These are phyloP conservation scores for Schizochytrium sp. DNA, from an alignment of 108 stramenopile species.

Conservation along the genomic window DNA sequence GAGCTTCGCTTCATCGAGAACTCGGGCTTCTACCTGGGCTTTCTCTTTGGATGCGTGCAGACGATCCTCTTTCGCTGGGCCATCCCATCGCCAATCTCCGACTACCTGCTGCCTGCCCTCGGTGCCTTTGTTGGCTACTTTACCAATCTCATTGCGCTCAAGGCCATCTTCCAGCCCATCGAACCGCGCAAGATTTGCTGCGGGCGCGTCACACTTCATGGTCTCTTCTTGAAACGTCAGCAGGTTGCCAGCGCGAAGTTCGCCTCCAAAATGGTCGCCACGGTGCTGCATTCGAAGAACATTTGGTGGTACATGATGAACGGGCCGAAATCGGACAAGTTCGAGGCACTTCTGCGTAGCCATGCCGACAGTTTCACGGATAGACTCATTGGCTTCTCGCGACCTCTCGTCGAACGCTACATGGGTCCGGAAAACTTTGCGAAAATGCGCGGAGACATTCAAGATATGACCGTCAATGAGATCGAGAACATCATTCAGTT, in stretches of 20 bases:
- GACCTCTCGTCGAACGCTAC: background rate
- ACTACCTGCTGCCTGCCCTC: slow-evolving; percentile 59
- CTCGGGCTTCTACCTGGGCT: slow-evolving; percentile 86
- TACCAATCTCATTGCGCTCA: slow-evolving; percentile 25
- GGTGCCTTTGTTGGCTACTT: slow-evolving; percentile 50
- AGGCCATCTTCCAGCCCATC: slow-evolving; percentile 33
- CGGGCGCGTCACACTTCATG: slow-evolving; percentile 65
- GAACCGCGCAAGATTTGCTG: slow-evolving; percentile 12
- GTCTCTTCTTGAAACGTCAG: slow-evolving; percentile 83
- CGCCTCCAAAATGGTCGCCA: slow-evolving; percentile 41
- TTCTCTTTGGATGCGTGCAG: slow-evolving; percentile 78
- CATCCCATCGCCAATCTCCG: background rate
- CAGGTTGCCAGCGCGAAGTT: slow-evolving; percentile 70
- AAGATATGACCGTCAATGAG: slow-evolving; percentile 13
- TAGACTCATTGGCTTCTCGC: background rate
- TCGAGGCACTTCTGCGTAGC: background rate
- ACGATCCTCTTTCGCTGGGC: slow-evolving; percentile 67
- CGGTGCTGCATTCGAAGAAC: background rate
- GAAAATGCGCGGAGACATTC: background rate
- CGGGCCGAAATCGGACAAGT: slow-evolving; percentile 12
- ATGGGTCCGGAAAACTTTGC: background rate
- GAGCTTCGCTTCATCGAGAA: slow-evolving; percentile 79
- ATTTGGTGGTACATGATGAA: slow-evolving; percentile 23
- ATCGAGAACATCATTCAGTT: background rate
- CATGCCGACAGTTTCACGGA: slow-evolving; percentile 17